Percentiles rank a stretch among this genome's conserved stretches.
phyloP scores from a whole-genome alignment of 345 rosid genomes.

The Eucalyptus marginata region DNA sequence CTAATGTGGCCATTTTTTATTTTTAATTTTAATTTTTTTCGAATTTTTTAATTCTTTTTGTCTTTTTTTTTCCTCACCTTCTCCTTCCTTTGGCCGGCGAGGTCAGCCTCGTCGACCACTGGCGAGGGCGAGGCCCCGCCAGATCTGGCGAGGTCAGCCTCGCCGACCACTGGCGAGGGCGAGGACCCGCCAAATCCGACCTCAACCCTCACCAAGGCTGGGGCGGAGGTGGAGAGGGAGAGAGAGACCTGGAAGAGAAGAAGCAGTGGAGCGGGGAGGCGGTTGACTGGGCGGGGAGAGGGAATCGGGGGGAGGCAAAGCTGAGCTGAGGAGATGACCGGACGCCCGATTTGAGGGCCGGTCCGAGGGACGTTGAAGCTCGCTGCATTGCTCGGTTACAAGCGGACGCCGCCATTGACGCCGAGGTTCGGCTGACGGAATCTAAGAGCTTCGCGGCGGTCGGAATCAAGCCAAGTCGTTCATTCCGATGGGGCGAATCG shows the following conservation, averaged over 20 bases:
- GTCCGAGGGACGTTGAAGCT: constrained; percentile 46
- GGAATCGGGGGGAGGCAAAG: constrained; percentile 20
- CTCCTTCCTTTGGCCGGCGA: too few species aligned
- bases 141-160: too few species aligned
- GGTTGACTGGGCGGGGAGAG: constrained; percentile 25
- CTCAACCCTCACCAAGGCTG: too few species aligned
- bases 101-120: too few species aligned
- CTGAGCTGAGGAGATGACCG: constrained; percentile 20
- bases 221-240: too few species aligned
- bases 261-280: constrained; percentile 30
- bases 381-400: constrained; percentile 42
- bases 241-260: constrained; percentile 50
- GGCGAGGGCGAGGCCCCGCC: too few species aligned
- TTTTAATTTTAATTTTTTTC: too few species aligned
- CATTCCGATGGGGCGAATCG: not conserved
- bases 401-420: constrained; percentile 49
- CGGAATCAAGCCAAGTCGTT: not conserved
- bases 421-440: not conserved
- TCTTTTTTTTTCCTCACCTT: too few species aligned
- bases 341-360: constrained; percentile 37
- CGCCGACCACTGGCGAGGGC: too few species aligned
- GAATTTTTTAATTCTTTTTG: too few species aligned
- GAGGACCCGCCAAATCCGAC: too few species aligned
- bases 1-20: too few species aligned
- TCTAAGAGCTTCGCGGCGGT: not conserved